Percentiles rank a stretch among this genome's conserved stretches.
phyloP scores from a whole-genome alignment of 345 rosid species.

The Pseudoturritis turrita region DNA sequence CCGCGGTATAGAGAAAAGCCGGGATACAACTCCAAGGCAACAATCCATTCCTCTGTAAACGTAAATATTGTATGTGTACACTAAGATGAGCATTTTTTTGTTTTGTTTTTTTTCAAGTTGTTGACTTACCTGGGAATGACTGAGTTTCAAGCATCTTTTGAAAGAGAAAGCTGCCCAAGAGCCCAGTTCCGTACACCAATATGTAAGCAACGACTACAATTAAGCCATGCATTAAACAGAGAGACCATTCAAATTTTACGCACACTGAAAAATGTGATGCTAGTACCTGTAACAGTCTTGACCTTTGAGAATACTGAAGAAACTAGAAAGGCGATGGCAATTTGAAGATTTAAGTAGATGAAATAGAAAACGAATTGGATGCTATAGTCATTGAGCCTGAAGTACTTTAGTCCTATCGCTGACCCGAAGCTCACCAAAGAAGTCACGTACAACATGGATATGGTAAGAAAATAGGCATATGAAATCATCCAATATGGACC shows the following conservation, averaged over 20 bases:
- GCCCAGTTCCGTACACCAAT: slow-evolving; percentile 75
- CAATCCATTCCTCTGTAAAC: slow-evolving; percentile 51
- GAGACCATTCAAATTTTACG: background rate
- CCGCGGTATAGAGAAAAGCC: slow-evolving; percentile 90
- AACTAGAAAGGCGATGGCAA: slow-evolving; percentile 61
- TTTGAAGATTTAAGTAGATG: slow-evolving; percentile 72
- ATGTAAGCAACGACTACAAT: slow-evolving; percentile 66
- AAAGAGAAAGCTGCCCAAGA: slow-evolving; percentile 72
- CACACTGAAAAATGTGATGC: background rate
- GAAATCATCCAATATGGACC: slow-evolving; percentile 95
- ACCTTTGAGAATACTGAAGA: slow-evolving; percentile 65
- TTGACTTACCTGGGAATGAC: slow-evolving; percentile 71
- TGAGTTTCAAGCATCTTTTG: slow-evolving; percentile 46
- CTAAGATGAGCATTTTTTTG: background rate
- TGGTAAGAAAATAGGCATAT: slow-evolving; percentile 63
- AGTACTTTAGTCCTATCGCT: slow-evolving; percentile 78
- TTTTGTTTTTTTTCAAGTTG: background rate
- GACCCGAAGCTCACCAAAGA: slow-evolving; percentile 73
- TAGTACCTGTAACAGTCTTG: slow-evolving; percentile 84
- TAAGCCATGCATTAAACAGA: background rate
- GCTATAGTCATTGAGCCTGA: slow-evolving; percentile 61
- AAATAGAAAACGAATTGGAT: slow-evolving; percentile 72
- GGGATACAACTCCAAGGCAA: slow-evolving; percentile 79
- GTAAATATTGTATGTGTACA: slow-evolving; percentile 5
- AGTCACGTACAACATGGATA: slow-evolving; percentile 62